Evolutionary conservation across 192 early-diverging fungal genomes (phyloP), one percentile per base, ranked within the genome.

Genomic region (Backusella macrospora): DNA sequence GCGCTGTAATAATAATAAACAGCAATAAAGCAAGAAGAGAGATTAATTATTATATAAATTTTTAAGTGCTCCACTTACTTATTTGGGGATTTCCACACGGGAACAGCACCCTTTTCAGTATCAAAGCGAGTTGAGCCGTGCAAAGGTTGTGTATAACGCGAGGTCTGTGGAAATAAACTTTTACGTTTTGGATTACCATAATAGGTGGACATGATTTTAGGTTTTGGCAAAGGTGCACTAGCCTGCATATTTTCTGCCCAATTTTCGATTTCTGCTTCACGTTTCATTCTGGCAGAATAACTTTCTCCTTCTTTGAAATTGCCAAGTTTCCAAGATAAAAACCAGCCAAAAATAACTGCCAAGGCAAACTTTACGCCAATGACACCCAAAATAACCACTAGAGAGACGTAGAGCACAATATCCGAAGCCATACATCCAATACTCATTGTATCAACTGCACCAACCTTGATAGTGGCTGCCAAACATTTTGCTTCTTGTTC

Each of bases 381-480:
- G 12, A 86, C 86, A 47, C 90, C 87, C 62, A 92, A 70, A 70
- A 90, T 88, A 52, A 92, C 86, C 72, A 86, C 82, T 62, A 96
- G 84, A 14, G 94, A 94, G 15, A 92, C 85, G 67, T 92, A 96
- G 42, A 95, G 84, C 43, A 88, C 79, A 26, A 92, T 85, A 48
- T 89, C 83, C 6, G 95, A 90, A 2, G 91, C 87, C 72, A 95
- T 89, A 78, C 96, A 98, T 1, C 96, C 96, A 65, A 94, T 80
- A 10, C 90, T 88, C 65, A 87, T 87, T 15, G 91, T 86, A 71
- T 97, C 95, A 46, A 98, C 83, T 5, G 81, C 84, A 3, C 95
- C 96, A 14, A 96, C 91, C 38, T 88, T 84, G 78, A 93, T 91
- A 64, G 92, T 83, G n/a, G 95, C 89, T 49, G 85, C 73, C n/a